Percentiles rank a stretch among this genome's conserved stretches.
These are phyloP conservation scores for Mortierella sp. DNA, from an alignment of 371 early-diverging fungal species.

Conservation along the genomic window DNA sequence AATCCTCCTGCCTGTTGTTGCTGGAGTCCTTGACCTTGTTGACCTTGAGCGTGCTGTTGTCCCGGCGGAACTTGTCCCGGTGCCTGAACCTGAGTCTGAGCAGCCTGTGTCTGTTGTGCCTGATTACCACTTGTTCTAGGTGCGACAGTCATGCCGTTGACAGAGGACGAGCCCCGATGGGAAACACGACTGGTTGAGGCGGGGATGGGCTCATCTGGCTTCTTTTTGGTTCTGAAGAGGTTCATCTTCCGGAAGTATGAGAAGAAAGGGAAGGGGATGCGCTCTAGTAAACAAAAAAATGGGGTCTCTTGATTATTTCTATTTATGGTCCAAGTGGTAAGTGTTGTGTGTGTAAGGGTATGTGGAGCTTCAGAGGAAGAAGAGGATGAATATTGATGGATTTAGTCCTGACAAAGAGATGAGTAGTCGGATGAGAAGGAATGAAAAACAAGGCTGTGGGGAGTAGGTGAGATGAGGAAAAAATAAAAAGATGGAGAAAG, in stretches of 20 bases:
- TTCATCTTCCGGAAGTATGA: slow-evolving; percentile 14
- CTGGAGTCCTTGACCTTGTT: slow-evolving; percentile 22
- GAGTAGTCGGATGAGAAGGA: neutral
- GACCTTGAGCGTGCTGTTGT: slow-evolving; percentile 14
- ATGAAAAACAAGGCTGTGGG: neutral
- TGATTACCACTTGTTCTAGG: slow-evolving; percentile 10
- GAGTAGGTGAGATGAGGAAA: neutral
- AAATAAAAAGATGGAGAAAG: neutral
- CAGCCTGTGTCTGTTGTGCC: neutral
- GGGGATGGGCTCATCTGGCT: slow-evolving; percentile 24
- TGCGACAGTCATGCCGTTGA: slow-evolving; percentile 16
- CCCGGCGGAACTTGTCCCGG: too few relatives aligned
- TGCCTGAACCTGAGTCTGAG: too few relatives aligned
- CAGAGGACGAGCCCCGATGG: slow-evolving; percentile 30
- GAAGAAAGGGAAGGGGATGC: too few relatives aligned
- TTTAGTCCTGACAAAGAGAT: neutral
- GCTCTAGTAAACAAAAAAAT: too few relatives aligned
- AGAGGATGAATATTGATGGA: too few relatives aligned
- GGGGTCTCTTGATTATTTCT: too few relatives aligned
- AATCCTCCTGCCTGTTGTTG: slow-evolving; percentile 13
- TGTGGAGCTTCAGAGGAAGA: neutral
- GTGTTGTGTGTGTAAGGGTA: neutral
- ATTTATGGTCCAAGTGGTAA: neutral
- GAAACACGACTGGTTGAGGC: slow-evolving; percentile 15
- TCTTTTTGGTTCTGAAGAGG: slow-evolving; percentile 39